These are phyloP conservation scores for Yamadazyma nakazawae DNA, from an alignment of 805 yeast genomes.

Conservation along the genomic window DNA sequence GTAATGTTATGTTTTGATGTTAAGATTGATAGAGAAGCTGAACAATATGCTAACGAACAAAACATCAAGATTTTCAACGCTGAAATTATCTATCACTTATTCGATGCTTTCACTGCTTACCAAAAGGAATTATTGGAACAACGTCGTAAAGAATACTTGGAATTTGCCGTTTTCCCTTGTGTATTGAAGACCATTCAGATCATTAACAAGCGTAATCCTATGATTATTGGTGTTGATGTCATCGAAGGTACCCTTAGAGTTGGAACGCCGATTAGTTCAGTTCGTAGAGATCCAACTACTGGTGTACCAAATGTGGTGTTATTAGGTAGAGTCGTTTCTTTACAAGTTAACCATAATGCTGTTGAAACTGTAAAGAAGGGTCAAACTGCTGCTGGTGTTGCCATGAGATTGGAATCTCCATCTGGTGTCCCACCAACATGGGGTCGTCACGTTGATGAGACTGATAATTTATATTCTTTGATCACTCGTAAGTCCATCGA, in stretches of 20 bases:
- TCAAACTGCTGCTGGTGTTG: constrained; percentile 96
- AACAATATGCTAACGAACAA: constrained; percentile 93
- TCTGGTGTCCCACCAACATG: constrained; percentile 92
- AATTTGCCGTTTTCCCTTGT: constrained; percentile 91
- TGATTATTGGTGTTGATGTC: constrained; percentile 99
- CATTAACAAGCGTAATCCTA: constrained; percentile 97
- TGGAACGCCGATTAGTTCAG: constrained; percentile 96
- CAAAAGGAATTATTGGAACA: constrained; percentile 84
- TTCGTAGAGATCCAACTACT: constrained; percentile 82
- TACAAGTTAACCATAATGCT: constrained; percentile 94
- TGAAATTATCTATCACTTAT: constrained; percentile 93
- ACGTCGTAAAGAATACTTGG: constrained; percentile 84
- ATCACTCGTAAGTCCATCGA: constrained; percentile 88
- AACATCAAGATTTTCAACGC: constrained; percentile 91
- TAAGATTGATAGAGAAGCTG: constrained; percentile 95
- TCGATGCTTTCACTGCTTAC: constrained; percentile 90
- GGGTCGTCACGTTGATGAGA: constrained; percentile 99
- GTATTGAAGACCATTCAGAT: constrained; percentile 92
- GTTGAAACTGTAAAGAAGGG: constrained; percentile 82
- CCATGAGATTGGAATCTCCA: constrained; percentile 93
- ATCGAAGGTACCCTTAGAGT: constrained; percentile 82
- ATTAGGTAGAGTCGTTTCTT: constrained; percentile 85
- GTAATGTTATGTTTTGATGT: constrained; percentile 99
- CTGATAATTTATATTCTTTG: constrained; percentile 85
- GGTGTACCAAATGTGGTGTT: constrained; percentile 67